Evolutionary conservation across 768 basidiomycete species (phyloP).

Genomic region (Phaeotremella fagi): DNA sequence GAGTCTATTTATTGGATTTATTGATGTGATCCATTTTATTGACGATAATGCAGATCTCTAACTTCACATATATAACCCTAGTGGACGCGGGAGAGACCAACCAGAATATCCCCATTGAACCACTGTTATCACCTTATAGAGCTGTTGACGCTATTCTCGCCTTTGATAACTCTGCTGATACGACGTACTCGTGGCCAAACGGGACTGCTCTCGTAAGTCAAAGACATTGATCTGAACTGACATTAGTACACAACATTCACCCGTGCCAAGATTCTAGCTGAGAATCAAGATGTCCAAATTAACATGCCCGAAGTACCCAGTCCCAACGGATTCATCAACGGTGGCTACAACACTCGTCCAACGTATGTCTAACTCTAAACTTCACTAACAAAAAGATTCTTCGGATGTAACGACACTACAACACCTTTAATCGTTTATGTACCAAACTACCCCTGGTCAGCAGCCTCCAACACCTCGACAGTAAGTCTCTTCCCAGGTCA

Average conservation of each 20-base stretch:
- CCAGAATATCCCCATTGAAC: constrained; percentile 62
- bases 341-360: constrained; percentile 41
- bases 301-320: constrained; percentile 46
- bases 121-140: constrained; percentile 65
- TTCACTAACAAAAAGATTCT: constrained; percentile 64
- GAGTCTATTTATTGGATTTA: not conserved
- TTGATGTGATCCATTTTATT: not conserved
- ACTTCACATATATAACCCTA: constrained; percentile 39
- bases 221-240: not conserved
- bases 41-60: constrained; percentile 24
- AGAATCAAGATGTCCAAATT: constrained; percentile 18
- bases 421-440: constrained; percentile 70
- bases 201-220: constrained; percentile 56
- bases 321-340: constrained; percentile 45
- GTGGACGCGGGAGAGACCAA: constrained; percentile 48
- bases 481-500: constrained; percentile 17
- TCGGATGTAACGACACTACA: constrained; percentile 50
- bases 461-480: constrained; percentile 39
- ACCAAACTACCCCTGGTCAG: constrained; percentile 60
- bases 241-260: constrained; percentile 25
- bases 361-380: constrained; percentile 53
- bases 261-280: constrained; percentile 18
- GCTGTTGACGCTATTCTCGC: constrained; percentile 70
- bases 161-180: constrained; percentile 58
- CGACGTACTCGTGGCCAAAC: constrained; percentile 60